Percentiles rank a stretch among this genome's conserved stretches.
Conservation (phyloP, 805 yeast species). For the Candida boleticola region DNA sequence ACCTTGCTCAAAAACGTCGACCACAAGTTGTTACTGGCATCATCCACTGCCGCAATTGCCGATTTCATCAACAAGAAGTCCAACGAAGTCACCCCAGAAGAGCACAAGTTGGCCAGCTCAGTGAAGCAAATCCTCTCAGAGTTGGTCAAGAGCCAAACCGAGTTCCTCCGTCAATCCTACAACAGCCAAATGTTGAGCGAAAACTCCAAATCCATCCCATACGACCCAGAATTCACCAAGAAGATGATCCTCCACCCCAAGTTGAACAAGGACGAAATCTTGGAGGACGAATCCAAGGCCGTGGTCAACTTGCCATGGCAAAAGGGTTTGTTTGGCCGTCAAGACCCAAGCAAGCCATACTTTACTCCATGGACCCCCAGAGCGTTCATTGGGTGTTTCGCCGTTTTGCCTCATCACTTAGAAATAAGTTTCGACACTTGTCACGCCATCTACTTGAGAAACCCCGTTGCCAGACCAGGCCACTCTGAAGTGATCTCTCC, state of each 20-base stretch:
- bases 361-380: conserved; percentile 98
- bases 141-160: conserved; percentile 32
- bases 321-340: conserved; percentile 70
- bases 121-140: conserved; percentile 38
- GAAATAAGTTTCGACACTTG: conserved; percentile 90
- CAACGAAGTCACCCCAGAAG: conserved; percentile 30
- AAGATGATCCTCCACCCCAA: conserved; percentile 31
- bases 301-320: conserved; percentile 77
- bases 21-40: conserved; percentile 21
- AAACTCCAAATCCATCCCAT: conserved; percentile 24
- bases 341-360: conserved; percentile 72
- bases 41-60: conserved; percentile 18
- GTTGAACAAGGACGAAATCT: conserved; percentile 42
- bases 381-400: conserved; percentile 89
- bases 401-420: conserved; percentile 86
- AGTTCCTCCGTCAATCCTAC: conserved; percentile 28
- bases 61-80: conserved; percentile 32
- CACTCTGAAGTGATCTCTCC: conserved; percentile 95
- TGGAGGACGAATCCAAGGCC: conserved; percentile 50
- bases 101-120: conserved; percentile 28
- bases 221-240: conserved; percentile 23
- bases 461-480: conserved; percentile 96
- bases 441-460: conserved; percentile 94
- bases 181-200: conserved; percentile 28
- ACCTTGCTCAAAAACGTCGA: conserved; percentile 25